phyloP scores from a whole-genome alignment of 2,329 filamentous ascomycete species.

The Xylaria multiplex region DNA sequence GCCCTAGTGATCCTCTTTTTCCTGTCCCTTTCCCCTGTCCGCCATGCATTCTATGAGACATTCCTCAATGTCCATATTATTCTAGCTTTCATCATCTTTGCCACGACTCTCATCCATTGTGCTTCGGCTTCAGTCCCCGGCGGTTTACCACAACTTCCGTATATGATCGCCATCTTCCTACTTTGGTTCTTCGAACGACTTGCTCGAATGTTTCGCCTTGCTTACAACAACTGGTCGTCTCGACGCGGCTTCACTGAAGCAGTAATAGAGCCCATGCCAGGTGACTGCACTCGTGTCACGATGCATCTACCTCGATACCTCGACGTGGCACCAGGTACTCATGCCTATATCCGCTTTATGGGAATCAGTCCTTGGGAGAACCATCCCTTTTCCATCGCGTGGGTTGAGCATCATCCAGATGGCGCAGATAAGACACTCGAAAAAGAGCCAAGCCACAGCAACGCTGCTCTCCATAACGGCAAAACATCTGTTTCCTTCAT shows the following conservation, averaged over 20 bases:
- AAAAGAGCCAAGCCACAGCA: constrained; percentile 51
- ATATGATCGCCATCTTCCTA: constrained; percentile 77
- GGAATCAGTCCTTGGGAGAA: constrained; percentile 74
- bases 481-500: constrained; percentile 78
- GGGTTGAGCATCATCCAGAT: constrained; percentile 68
- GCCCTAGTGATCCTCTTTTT: constrained; percentile 74
- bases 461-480: constrained; percentile 44
- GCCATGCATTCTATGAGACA: constrained; percentile 96
- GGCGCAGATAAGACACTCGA: constrained; percentile 50
- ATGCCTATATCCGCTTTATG: constrained; percentile 78
- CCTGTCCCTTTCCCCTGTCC: constrained; percentile 78
- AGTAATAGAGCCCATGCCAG: constrained; percentile 73
- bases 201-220: constrained; percentile 69
- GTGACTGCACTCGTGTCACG: constrained; percentile 76
- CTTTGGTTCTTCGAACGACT: constrained; percentile 80
- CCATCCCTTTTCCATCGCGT: constrained; percentile 83
- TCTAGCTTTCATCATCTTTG: constrained; percentile 73
- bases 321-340: constrained; percentile 74
- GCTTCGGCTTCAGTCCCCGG: constrained; percentile 71
- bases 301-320: constrained; percentile 74
- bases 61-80: constrained; percentile 89
- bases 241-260: constrained; percentile 69
- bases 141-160: constrained; percentile 75
- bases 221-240: constrained; percentile 73
- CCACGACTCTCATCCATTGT: constrained; percentile 82